These are phyloP conservation scores for Alternaria conjuncta DNA, from an alignment of 2,329 filamentous ascomycete species.

Conservation along the genomic window DNA sequence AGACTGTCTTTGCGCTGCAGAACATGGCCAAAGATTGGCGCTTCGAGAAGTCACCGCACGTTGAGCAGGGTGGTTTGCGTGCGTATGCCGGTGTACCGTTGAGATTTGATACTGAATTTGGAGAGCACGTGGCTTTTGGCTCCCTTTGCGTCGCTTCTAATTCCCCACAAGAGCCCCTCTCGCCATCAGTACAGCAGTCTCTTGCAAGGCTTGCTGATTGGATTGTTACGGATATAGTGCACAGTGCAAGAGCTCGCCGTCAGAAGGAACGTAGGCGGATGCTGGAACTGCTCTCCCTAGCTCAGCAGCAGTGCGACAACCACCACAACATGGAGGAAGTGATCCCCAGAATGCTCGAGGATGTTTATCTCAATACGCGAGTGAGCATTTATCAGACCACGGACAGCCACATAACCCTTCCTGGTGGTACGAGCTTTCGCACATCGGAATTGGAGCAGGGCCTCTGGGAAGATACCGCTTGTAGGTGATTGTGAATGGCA, in stretches of 20 bases:
- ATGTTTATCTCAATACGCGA: constrained; percentile 45
- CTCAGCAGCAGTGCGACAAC: constrained; percentile 27
- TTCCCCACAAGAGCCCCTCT: constrained; percentile 41
- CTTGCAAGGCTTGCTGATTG: constrained; percentile 49
- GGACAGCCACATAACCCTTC: constrained; percentile 31
- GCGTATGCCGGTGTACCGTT: constrained; percentile 54
- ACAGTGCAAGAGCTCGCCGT: constrained; percentile 47
- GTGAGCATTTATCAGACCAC: constrained; percentile 36
- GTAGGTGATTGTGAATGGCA: background rate
- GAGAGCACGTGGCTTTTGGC: constrained; percentile 51
- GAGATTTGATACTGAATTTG: constrained; percentile 50
- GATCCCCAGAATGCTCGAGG: constrained; percentile 38
- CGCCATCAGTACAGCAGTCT: constrained; percentile 39
- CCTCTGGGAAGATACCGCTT: constrained; percentile 54
- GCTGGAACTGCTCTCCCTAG: constrained; percentile 42
- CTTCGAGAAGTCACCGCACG: constrained; percentile 51
- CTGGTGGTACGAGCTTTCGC: constrained; percentile 34
- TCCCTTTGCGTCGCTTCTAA: constrained; percentile 54
- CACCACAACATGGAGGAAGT: constrained; percentile 30
- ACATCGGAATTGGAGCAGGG: constrained; percentile 46
- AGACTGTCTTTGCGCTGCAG: constrained; percentile 51
- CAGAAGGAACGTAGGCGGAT: constrained; percentile 51
- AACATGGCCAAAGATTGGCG: constrained; percentile 56
- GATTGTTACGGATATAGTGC: constrained; percentile 53
- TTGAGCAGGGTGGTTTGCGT: constrained; percentile 49